Evolutionary conservation across 2,329 filamentous ascomycete species (phyloP).

Genomic region (Verticillium dahliae): DNA sequence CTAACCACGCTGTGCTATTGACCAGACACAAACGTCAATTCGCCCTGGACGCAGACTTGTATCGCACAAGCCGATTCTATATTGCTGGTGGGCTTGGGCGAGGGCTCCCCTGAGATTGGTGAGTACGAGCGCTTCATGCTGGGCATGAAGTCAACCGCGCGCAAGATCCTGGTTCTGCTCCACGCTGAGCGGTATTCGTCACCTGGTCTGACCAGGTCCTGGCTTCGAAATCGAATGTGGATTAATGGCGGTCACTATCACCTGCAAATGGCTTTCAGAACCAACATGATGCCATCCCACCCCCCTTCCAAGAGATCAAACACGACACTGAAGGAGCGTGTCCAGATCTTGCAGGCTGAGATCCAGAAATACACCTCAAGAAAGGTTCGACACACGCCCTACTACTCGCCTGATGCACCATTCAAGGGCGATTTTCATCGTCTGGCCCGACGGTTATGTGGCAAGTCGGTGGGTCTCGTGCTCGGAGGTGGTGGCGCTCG

Average conservation of each 20-base stretch:
- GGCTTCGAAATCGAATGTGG: constrained; percentile 91
- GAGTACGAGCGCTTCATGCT: constrained; percentile 96
- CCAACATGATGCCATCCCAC: constrained; percentile 69
- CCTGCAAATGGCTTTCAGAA: constrained; percentile 87
- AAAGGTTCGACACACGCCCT: constrained; percentile 78
- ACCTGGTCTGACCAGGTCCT: constrained; percentile 78
- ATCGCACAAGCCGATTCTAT: constrained; percentile 97
- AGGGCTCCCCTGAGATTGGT: constrained; percentile 82
- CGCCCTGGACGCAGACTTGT: constrained; percentile 97
- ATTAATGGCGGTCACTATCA: constrained; percentile 98
- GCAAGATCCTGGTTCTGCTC: constrained; percentile 85
- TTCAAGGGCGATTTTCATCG: constrained; percentile 97
- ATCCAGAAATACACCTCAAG: constrained; percentile 97
- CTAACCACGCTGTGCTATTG: constrained; percentile 19
- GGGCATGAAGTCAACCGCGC: constrained; percentile 93
- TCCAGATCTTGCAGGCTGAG: constrained; percentile 91
- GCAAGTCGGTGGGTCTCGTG: constrained; percentile 90
- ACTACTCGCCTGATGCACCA: constrained; percentile 85
- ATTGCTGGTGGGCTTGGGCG: constrained; percentile 82
- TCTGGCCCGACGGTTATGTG: constrained; percentile 80
- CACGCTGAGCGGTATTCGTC: constrained; percentile 84
- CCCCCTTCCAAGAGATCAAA: constrained; percentile 72
- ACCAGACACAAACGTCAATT: constrained; percentile 90
- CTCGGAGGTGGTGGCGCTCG: constrained; percentile 89
- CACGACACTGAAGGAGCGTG: constrained; percentile 80